Base-by-base conservation (phyloP, 441 rosid genomes). In the Brassica balearica region DNA sequence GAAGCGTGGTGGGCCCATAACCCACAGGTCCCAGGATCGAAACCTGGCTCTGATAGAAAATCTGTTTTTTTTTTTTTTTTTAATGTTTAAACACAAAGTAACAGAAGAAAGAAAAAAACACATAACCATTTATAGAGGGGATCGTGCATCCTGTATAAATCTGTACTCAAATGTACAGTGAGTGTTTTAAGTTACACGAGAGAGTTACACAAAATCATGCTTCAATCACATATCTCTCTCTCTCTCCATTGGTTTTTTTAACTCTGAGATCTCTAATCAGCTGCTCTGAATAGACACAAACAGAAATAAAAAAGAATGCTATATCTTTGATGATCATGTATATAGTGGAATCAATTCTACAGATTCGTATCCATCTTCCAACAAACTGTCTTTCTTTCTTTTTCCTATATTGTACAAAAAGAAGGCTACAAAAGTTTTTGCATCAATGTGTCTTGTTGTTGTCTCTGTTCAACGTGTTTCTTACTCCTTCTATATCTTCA, bases 1-100 rank as follows among this genome's bases (percentile, higher is more conserved):
- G 92, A 91, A 89, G 94, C 89, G 93, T 90, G 94, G 97, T 90
- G 91, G 94, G 96, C 94, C 92, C 95, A 94, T 92, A 91, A 92
- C 92, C 93, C 94, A 91, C 92, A 88, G 95, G 93, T 86, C 91
- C 87, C 91, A 87, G 92, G 95, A 94, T 91, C 90, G 95, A 91
- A 94, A 92, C 95, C 88, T 86, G 91, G 89, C 97, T 90, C 91
- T 85, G 95, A 90, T 89, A 60, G 7, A 23, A 4, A 23, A 23
- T 23, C 25, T 23, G 25, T 23, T 23, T 1, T 4, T 12, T n/a
- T 4, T 1, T 43, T 43, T 43, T 0, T 10, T 10, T 43, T 10
- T 1, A 1, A 0, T 41, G 48, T 43, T 23, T 34, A 34, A 34
- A 34, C 38, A 6, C 38, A 0, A 6, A 41, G 48, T 41, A 41